Base-by-base conservation (phyloP, 139 green algal genomes). In the Tetradesmus lagerheimii region DNA sequence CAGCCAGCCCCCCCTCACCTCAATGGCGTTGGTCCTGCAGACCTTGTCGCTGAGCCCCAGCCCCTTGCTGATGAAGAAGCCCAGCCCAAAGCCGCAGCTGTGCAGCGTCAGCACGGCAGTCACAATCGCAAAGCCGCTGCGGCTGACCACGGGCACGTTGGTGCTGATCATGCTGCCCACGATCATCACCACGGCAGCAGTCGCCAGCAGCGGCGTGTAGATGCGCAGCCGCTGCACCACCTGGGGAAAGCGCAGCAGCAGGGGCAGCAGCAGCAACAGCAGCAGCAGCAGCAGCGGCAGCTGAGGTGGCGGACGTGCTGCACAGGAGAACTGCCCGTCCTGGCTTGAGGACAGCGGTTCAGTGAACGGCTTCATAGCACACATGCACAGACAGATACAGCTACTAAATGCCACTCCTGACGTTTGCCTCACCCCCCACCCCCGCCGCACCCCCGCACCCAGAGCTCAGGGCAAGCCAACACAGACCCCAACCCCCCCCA, bases 121-220 rank as follows among this genome's bases (percentile, higher is more conserved):
- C 38, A 94, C 45, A 81, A 95, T 95, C 20, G 71, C 29, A 29
- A 91, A 77, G 18, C 92, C 92, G 16, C 45, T 85, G n/a, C 43
- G 53, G 83, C 64, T 76, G n/a, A 93, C 85, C 23, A 93, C 90
- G 0, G 57, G 71, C n/a, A 92, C 93, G 57, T 96, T 96, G 89
- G 74, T 92, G 31, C 50, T 67, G 50, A 95, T 93, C 90, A 96
- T 92, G 87, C 90, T 93, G 64, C 92, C 93, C 45, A 95, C 91
- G 45, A 95, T 93, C 27, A 95, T 50, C 38, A 94, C 87, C 29
- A 93, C 91, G 4, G 93, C 57, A 6, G 83, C 57, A 23, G 94
- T 96, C 31, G 94, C 94, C 5, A 91, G 77, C 34, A 96, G 90
- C 27, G 94, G 94, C 47, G 93, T 96, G 94, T 92, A 96, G 27